Evolutionary conservation across 345 rosid species (phyloP).

Genomic region (Camelina hispida): DNA sequence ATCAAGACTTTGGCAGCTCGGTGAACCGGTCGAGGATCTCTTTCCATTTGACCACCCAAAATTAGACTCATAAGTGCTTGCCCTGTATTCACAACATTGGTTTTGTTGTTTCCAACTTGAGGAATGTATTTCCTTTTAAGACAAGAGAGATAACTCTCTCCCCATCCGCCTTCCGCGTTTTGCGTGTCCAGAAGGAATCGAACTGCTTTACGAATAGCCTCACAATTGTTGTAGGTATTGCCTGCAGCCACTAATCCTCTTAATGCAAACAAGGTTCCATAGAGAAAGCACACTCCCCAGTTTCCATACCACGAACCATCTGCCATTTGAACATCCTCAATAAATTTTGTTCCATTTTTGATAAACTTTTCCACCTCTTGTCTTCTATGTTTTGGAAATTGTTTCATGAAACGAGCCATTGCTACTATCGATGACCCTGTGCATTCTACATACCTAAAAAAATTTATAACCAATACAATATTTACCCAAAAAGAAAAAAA

Average conservation of each 20-base stretch:
- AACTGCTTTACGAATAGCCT: not conserved
- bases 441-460: too few relatives aligned
- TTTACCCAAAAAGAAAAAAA: too few relatives aligned
- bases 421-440: too few relatives aligned
- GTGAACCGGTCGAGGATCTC: not conserved
- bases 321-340: not conserved
- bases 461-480: too few relatives aligned
- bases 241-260: not conserved
- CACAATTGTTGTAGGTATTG: not conserved
- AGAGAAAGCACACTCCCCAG: slow-evolving; percentile 1
- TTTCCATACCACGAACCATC: slow-evolving; percentile 13
- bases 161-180: not conserved
- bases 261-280: not conserved
- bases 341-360: not conserved
- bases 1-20: not conserved
- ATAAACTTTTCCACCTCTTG: too few relatives aligned
- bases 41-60: not conserved
- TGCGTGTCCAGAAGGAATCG: not conserved
- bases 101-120: not conserved
- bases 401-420: too few relatives aligned
- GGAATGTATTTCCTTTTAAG: not conserved
- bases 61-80: not conserved
- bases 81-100: not conserved
- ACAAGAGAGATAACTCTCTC: not conserved
- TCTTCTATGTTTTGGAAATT: too few relatives aligned